Conservation (phyloP, 306 rosid genomes). For the Senna tora region DNA sequence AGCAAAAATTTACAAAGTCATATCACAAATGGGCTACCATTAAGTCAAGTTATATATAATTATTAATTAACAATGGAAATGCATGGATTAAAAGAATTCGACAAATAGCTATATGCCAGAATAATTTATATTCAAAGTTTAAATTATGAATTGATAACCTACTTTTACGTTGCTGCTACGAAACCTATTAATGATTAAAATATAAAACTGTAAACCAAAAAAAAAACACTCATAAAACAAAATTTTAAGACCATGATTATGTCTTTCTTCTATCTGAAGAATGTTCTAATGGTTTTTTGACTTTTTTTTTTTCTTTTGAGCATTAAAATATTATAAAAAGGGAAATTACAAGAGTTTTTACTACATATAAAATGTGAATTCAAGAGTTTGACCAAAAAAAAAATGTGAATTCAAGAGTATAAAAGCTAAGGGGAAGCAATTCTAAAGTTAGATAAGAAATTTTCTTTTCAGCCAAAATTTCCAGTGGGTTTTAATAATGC, state of each 20-base stretch:
- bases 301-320: neutral
- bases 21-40: neutral
- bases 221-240: neutral
- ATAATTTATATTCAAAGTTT: neutral
- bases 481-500: too few species aligned
- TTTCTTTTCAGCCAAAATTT: too few species aligned
- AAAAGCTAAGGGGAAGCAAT: too few species aligned
- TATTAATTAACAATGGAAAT: too few species aligned
- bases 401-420: too few species aligned
- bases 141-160: neutral
- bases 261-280: constrained; percentile 20
- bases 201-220: neutral
- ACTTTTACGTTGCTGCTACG: constrained; percentile 5
- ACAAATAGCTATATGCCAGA: too few species aligned
- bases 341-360: neutral
- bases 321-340: neutral
- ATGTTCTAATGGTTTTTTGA: neutral
- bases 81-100: too few species aligned
- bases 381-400: too few species aligned
- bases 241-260: constrained; percentile 16
- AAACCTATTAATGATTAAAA: constrained; percentile 13
- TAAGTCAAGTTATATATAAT: neutral
- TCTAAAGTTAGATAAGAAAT: too few species aligned
- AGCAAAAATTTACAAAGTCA: too few species aligned
- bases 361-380: neutral